phyloP scores from a whole-genome alignment of 1,139 yeast species.

The Protomyces pachydermus region DNA sequence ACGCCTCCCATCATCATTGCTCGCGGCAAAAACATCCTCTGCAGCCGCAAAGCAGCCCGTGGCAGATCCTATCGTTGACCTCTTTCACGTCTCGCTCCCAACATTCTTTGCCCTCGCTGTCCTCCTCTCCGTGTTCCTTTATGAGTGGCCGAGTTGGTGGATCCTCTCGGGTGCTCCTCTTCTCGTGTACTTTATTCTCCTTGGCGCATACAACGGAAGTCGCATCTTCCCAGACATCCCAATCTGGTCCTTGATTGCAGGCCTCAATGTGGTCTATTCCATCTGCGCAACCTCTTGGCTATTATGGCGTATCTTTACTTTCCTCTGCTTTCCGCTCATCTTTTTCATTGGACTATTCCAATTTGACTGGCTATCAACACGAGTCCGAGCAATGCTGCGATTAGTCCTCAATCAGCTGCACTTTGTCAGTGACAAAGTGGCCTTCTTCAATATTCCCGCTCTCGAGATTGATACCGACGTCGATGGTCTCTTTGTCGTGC shows the following conservation, averaged over 20 bases:
- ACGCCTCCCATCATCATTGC: not conserved
- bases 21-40: too few relatives aligned
- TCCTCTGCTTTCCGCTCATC: constrained; percentile 2
- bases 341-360: constrained; percentile 19
- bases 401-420: constrained; percentile 6
- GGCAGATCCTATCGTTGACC: constrained; percentile 12
- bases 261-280: constrained; percentile 5
- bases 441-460: constrained; percentile 24
- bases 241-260: constrained; percentile 8
- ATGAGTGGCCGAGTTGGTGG: constrained; percentile 26
- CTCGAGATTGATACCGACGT: constrained; percentile 24
- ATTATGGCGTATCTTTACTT: constrained; percentile 12
- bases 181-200: constrained; percentile 10
- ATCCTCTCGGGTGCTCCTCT: constrained; percentile 17
- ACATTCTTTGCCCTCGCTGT: constrained; percentile 8
- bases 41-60: not conserved
- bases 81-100: constrained; percentile 11
- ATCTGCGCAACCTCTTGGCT: constrained; percentile 24
- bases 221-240: constrained; percentile 19
- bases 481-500: constrained; percentile 24
- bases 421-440: constrained; percentile 22
- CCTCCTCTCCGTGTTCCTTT: not conserved
- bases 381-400: constrained; percentile 5
- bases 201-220: constrained; percentile 13
- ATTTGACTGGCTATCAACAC: constrained; percentile 6